Conservation (phyloP, 306 rosid genomes). For the Dalbergia cochinchinensis region DNA sequence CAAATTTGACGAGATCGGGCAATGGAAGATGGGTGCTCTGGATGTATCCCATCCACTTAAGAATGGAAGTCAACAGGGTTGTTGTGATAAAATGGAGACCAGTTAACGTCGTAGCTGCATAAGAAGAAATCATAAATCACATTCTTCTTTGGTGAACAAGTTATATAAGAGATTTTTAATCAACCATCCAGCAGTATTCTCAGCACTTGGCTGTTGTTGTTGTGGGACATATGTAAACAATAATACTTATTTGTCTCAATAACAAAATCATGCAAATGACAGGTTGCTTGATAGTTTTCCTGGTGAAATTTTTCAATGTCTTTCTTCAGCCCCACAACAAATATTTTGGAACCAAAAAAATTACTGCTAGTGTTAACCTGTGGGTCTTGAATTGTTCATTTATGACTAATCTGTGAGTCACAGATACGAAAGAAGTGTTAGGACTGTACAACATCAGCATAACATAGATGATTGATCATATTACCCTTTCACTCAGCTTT, state of each 20-base stretch:
- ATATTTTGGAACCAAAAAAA: neutral
- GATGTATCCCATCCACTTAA: slow-evolving; percentile 74
- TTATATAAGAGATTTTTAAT: slow-evolving; percentile 22
- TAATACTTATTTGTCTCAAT: neutral
- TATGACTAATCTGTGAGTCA: slow-evolving; percentile 4
- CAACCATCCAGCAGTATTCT: neutral
- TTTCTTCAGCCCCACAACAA: neutral
- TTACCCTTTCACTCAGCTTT: slow-evolving; percentile 3
- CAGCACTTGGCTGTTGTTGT: slow-evolving; percentile 5
- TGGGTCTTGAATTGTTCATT: slow-evolving; percentile 12
- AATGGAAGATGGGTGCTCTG: slow-evolving; percentile 73
- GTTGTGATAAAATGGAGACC: slow-evolving; percentile 85
- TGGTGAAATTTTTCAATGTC: neutral
- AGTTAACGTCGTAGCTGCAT: slow-evolving; percentile 86
- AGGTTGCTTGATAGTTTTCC: neutral
- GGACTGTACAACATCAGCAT: neutral
- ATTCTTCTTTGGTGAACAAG: slow-evolving; percentile 23
- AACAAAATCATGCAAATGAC: slow-evolving; percentile 23
- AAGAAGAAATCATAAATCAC: neutral
- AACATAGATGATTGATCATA: neutral
- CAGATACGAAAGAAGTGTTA: neutral
- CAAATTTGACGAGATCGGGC: slow-evolving; percentile 73
- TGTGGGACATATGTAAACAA: neutral
- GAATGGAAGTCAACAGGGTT: slow-evolving; percentile 64
- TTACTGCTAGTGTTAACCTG: slow-evolving; percentile 6